Percentiles rank a stretch among this genome's conserved stretches.
These are phyloP conservation scores for Candida broadrunensis DNA, from an alignment of 805 yeast species.

Conservation along the genomic window DNA sequence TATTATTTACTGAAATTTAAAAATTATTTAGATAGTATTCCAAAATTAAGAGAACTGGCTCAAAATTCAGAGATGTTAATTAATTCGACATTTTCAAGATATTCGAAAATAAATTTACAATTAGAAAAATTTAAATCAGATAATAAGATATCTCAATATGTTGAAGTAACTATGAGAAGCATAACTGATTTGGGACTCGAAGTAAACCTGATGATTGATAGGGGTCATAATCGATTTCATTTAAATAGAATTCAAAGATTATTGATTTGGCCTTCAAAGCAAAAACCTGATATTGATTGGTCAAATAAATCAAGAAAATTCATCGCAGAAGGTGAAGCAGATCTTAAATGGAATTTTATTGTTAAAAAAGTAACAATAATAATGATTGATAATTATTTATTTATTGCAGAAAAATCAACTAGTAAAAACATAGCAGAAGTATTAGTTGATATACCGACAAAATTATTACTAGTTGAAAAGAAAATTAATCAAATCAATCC, in stretches of 20 bases:
- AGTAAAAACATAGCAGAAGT: not conserved
- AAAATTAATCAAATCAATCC: constrained; percentile 5
- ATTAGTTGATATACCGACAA: constrained; percentile 38
- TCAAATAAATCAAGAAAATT: not conserved
- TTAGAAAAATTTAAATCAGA: not conserved
- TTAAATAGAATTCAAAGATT: not conserved
- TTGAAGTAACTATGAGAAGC: not conserved
- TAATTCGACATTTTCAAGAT: constrained; percentile 48
- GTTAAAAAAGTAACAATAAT: not conserved
- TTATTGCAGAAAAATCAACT: not conserved
- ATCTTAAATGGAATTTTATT: not conserved
- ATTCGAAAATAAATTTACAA: not conserved
- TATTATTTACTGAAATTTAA: not conserved
- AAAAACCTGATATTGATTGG: not conserved
- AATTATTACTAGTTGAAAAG: constrained; percentile 52
- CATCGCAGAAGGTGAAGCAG: not conserved
- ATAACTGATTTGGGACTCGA: not conserved
- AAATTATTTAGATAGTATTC: constrained; percentile 37
- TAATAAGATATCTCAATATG: not conserved
- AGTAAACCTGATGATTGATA: not conserved
- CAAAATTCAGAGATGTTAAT: constrained; percentile 64
- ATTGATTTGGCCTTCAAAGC: not conserved
- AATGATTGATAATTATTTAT: not conserved
- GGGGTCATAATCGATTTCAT: not conserved
- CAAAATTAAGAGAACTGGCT: constrained; percentile 56